Base-by-base conservation (phyloP, 306 rosid species). In the Pueraria montana region DNA sequence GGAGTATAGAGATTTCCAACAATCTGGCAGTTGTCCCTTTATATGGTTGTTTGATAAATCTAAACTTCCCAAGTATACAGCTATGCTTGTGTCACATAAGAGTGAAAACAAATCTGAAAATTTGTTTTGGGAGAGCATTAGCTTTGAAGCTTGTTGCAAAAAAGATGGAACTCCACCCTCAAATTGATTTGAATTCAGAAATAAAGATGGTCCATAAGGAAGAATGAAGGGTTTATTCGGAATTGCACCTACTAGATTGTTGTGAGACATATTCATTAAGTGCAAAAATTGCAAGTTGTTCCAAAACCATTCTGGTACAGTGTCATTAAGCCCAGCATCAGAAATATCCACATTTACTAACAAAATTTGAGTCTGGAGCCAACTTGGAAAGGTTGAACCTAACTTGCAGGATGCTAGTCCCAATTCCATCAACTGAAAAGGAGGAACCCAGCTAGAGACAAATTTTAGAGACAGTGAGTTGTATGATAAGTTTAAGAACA, bases 11-110 rank as follows among this genome's bases (percentile, higher is more conserved):
- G 34, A 24, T 23, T 59, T 24, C 38, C 17, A 59, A 59, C 66
- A 59, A 59, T 59, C 36, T 23, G 66, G 66, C n/a, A 59, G 3
- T 24, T 24, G 27, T 3, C 66, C 66, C 5, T 59, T 26, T 2
- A 59, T 59, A 59, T 40, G 27, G 45, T 67, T 67, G 73, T 67
- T 38, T 40, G 73, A 67, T 38, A 67, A 20, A 67, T 40, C 73
- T 20, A 67, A 5, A 38, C 2, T 67, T 38, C 52, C 50, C 50
- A 38, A 11, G 9, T 2, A 5, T 34, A n/a, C 14, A 38, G 9
- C 9, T 7, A 1, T 67, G 27, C 50, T 67, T 38, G 45, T 18
- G 30, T 23, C 73, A 67, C 73, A 67, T 4, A 67, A 5, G 20
- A 67, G 11, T 40, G 73, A 18, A 18, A n/a, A 4, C 16, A 67